phyloP scores from a whole-genome alignment of 305 asterid genomes.

The Fraxinus sp. region DNA sequence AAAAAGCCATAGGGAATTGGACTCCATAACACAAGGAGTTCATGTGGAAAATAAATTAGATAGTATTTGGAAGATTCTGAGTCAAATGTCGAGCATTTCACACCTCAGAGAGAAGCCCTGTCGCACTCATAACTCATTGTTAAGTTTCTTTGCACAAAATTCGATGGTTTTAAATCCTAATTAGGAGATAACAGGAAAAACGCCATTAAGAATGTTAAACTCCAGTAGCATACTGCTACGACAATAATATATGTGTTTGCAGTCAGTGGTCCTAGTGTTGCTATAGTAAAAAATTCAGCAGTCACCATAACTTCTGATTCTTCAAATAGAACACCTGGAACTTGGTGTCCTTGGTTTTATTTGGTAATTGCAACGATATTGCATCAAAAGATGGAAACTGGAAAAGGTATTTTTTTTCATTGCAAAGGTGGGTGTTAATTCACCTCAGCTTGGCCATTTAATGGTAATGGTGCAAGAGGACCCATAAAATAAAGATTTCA shows the following conservation, averaged over 20 bases:
- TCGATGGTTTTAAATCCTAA: not conserved
- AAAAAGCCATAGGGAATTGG: not conserved
- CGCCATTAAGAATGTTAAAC: not conserved
- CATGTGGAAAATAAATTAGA: not conserved
- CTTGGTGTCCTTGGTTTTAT: not conserved
- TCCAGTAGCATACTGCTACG: not conserved
- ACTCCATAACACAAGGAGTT: not conserved
- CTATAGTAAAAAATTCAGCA: not conserved
- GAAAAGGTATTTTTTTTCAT: not conserved
- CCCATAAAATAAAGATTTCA: not conserved
- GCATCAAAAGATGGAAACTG: conserved; percentile 1
- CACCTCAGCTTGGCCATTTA: not conserved
- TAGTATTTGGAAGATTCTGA: not conserved
- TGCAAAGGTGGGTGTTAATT: not conserved
- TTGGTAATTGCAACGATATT: not conserved
- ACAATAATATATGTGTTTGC: not conserved
- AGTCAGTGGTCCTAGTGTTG: not conserved
- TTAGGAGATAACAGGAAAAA: not conserved
- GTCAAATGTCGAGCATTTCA: not conserved
- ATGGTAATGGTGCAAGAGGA: not conserved
- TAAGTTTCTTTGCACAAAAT: conserved; percentile 2
- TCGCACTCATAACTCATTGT: not conserved
- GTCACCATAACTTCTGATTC: not conserved
- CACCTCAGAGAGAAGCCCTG: not conserved
- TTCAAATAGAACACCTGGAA: conserved; percentile 1